phyloP scores from a whole-genome alignment of 2,329 filamentous ascomycete species.

The Helicocarpus griseus region DNA sequence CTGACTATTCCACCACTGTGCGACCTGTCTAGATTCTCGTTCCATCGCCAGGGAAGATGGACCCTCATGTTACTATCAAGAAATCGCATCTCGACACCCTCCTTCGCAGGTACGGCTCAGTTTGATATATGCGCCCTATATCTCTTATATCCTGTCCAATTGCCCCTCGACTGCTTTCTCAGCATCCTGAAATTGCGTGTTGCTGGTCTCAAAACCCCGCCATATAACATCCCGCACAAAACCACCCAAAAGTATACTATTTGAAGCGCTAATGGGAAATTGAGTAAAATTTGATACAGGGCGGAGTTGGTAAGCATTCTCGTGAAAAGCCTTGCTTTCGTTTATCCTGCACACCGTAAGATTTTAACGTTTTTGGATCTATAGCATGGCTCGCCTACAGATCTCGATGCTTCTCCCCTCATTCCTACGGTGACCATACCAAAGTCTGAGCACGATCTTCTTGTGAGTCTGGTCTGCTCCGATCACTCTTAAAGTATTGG shows the following conservation, averaged over 20 bases:
- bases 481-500: slow-evolving; percentile 6
- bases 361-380: slow-evolving; percentile 16
- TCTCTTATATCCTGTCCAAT: not conserved
- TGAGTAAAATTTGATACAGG: not conserved
- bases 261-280: not conserved
- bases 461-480: slow-evolving; percentile 37
- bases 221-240: not conserved
- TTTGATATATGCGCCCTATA: not conserved
- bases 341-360: not conserved
- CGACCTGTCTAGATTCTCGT: not conserved
- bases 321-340: not conserved
- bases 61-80: slow-evolving; percentile 46
- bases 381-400: slow-evolving; percentile 32
- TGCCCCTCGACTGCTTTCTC: not conserved
- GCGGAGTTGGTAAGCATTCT: slow-evolving; percentile 6
- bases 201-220: not conserved
- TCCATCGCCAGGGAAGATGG: slow-evolving; percentile 13
- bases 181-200: not conserved
- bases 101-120: slow-evolving; percentile 46
- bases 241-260: not conserved
- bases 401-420: slow-evolving; percentile 27
- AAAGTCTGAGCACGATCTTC: slow-evolving; percentile 50
- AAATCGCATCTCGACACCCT: slow-evolving; percentile 53
- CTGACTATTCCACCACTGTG: not conserved
- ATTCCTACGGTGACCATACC: slow-evolving; percentile 45